Percentiles rank a stretch among this genome's conserved stretches.
These are phyloP conservation scores for Bonia amplexicaulis DNA, from an alignment of 176 grass and related monocot genomes.

Conservation along the genomic window DNA sequence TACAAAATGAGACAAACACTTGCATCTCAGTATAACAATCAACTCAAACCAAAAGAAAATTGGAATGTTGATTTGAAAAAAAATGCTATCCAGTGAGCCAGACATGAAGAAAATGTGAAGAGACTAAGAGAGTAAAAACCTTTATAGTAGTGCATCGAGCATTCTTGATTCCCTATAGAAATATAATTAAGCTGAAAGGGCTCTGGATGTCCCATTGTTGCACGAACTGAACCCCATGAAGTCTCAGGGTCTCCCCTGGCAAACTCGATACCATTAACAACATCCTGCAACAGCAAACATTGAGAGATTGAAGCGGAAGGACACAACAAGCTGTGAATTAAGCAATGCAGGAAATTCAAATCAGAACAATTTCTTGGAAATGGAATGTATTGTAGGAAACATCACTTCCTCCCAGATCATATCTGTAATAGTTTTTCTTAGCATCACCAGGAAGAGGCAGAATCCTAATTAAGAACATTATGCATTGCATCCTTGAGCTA, in stretches of 20 bases:
- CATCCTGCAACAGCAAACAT: conserved; percentile 55
- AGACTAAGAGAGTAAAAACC: conserved; percentile 38
- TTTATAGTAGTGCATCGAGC: conserved; percentile 66
- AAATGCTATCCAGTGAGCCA: neutral
- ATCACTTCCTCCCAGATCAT: neutral
- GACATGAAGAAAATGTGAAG: neutral
- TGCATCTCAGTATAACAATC: neutral
- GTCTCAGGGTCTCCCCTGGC: conserved; percentile 66
- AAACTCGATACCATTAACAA: conserved; percentile 88
- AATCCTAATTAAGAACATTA: conserved; percentile 6
- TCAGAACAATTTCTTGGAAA: neutral
- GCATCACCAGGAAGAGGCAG: neutral
- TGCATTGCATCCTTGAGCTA: neutral
- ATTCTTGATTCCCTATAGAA: conserved; percentile 91
- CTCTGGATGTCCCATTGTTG: conserved; percentile 87
- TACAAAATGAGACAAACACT: conserved; percentile 31
- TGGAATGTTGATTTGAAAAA: neutral
- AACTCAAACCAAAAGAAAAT: neutral
- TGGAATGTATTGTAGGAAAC: neutral
- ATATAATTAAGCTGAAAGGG: conserved; percentile 80
- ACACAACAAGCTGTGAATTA: neutral
- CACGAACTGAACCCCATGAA: conserved; percentile 73
- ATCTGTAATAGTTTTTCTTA: neutral
- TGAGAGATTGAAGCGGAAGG: neutral
- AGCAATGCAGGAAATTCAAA: neutral